Evolutionary conservation across 352 stramenopile species (phyloP), one percentile per base, ranked within the genome.

Genomic region (Globisporangium recalcitrans): DNA sequence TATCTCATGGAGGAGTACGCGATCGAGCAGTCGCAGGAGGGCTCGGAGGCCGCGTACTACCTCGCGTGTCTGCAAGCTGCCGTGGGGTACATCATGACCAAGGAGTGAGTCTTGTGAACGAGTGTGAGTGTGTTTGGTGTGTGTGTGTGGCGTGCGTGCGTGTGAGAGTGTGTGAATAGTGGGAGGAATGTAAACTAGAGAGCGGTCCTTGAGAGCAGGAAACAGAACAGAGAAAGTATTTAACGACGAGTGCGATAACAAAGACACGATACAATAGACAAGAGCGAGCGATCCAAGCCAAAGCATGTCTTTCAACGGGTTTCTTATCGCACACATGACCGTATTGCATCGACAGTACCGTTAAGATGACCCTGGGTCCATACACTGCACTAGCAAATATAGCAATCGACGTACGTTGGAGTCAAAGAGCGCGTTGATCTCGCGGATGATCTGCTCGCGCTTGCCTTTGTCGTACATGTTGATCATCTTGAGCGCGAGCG

Each of bases 361-460:
- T 44, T 21, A 44, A 14, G 2, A 21, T 44, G 38, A 44, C 5
- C 10, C 38, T 44, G 38, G 8, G 13, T n/a, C 16, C 7, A 21
- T 44, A n/a, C n/a, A n/a, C n/a, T n/a, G n/a, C n/a, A n/a, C n/a
- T n/a, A n/a, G n/a, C n/a, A n/a, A n/a, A 44, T 21, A 44, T 1
- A 1, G 16, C 38, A 44, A 9, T 1, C 48, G 1, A 67, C 68
- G 58, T 65, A 85, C 75, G 52, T 87, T 82, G 3, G 86, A 77
- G 66, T 89, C 76, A 55, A 95, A 96, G 31, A 97, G 80, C 32
- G 82, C 87, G 52, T 91, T 87, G 65, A 97, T 88, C 72, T 97
- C 91, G 10, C 88, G 75, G 32, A 97, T 88, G 61, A 93, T 85
- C 71, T 97, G 87, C 61, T 90, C 75, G 16, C 88, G 79, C 74